Percentiles rank a stretch among this genome's conserved stretches.
Conservation (phyloP, 2,329 filamentous ascomycete species). For the Aureobasidium musti region DNA sequence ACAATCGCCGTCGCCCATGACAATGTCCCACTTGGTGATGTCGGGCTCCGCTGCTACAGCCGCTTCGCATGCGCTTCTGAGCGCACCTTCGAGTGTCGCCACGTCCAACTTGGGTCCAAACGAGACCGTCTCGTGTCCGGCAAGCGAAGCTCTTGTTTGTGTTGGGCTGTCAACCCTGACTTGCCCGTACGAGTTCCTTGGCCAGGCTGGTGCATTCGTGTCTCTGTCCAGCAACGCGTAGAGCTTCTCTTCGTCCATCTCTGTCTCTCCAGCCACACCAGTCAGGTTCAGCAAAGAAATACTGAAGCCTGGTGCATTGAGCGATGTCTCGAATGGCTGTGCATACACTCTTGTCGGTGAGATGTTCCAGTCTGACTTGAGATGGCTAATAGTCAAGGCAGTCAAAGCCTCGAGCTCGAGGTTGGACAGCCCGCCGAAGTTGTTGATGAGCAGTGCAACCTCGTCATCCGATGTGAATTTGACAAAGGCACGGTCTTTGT, state of each 20-base stretch:
- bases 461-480: slow-evolving; percentile 50
- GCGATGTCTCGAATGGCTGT: slow-evolving; percentile 54
- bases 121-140: slow-evolving; percentile 30
- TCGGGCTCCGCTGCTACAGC: slow-evolving; percentile 62
- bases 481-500: slow-evolving; percentile 54
- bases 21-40: slow-evolving; percentile 63
- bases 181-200: slow-evolving; percentile 48
- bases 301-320: slow-evolving; percentile 60
- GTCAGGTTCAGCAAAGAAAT: slow-evolving; percentile 58
- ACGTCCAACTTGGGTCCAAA: slow-evolving; percentile 34
- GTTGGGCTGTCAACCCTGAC: slow-evolving; percentile 2
- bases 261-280: slow-evolving; percentile 48
- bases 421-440: slow-evolving; percentile 52
- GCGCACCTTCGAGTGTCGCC: slow-evolving; percentile 42
- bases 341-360: slow-evolving; percentile 52
- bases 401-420: slow-evolving; percentile 54
- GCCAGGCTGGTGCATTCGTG: slow-evolving; percentile 56
- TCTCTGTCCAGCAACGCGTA: slow-evolving; percentile 53
- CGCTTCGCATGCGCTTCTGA: slow-evolving; percentile 48
- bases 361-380: slow-evolving; percentile 54
- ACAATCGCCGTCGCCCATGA: slow-evolving; percentile 68
- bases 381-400: slow-evolving; percentile 44
- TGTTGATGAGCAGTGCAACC: slow-evolving; percentile 52
- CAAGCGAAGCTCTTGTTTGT: slow-evolving; percentile 3
- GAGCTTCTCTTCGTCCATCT: slow-evolving; percentile 46